These are phyloP conservation scores for Aspergillus candidus DNA, from an alignment of 2,329 filamentous ascomycete genomes.

Conservation along the genomic window DNA sequence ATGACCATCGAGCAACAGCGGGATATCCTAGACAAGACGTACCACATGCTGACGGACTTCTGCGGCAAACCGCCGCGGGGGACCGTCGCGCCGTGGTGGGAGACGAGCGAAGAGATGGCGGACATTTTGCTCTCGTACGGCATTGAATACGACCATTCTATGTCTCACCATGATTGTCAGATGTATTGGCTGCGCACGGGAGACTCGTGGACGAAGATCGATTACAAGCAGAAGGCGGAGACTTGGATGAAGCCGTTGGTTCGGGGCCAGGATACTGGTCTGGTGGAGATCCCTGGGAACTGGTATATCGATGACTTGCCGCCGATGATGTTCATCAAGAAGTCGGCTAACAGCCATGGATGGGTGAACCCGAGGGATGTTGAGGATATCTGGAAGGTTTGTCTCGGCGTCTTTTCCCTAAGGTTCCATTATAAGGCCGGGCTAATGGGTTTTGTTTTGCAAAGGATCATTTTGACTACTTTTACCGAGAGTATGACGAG, in stretches of 20 bases:
- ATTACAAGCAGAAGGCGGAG: slow-evolving; percentile 37
- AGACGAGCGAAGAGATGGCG: slow-evolving; percentile 61
- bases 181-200: slow-evolving; percentile 41
- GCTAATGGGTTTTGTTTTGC: neutral
- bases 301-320: slow-evolving; percentile 43
- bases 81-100: slow-evolving; percentile 71
- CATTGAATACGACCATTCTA: slow-evolving; percentile 42
- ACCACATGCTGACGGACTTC: slow-evolving; percentile 66
- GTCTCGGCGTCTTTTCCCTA: neutral
- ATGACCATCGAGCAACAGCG: slow-evolving; percentile 71
- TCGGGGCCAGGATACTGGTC: slow-evolving; percentile 33
- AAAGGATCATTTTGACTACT: slow-evolving; percentile 59
- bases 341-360: slow-evolving; percentile 47
- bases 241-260: slow-evolving; percentile 48
- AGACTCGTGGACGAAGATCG: slow-evolving; percentile 42
- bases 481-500: slow-evolving; percentile 69
- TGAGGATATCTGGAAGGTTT: slow-evolving; percentile 51
- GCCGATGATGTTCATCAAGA: slow-evolving; percentile 45
- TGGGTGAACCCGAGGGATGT: slow-evolving; percentile 55
- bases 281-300: slow-evolving; percentile 41
- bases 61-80: slow-evolving; percentile 67
- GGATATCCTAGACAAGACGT: slow-evolving; percentile 72
- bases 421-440: slow-evolving; percentile 35
- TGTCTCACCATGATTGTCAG: slow-evolving; percentile 42
- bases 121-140: slow-evolving; percentile 40